Base-by-base conservation (phyloP, 192 early-diverging fungal species). In the Mortierella alpina region DNA sequence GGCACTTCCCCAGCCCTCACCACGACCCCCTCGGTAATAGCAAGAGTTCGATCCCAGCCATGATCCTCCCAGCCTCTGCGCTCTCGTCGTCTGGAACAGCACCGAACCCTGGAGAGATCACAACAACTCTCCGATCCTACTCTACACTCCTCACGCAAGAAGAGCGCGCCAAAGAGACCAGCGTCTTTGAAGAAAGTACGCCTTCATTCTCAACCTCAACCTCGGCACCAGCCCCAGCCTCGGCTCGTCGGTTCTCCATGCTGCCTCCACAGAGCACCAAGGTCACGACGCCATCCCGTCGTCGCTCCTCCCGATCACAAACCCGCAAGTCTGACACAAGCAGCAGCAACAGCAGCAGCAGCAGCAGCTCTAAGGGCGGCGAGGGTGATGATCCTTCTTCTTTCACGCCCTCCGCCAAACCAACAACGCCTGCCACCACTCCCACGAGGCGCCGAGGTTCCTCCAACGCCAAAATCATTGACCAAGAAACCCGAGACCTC, bases 401-500 rank as follows among this genome's bases (percentile, higher is more conserved):
- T 18, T 10, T 51, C 6, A 20, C 65, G 13, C 7, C 59, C 31
- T 20, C 63, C 10, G 18, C 63, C 22, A 6, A 31, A 41, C 41
- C 20, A 4, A 20, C 50, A 40, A 58, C 63, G 14, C 18, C 51
- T n/a, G 40, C 11, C 31, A 39, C 50, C 11, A 1, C 66, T 4
- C 22, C 63, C 15, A 42, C 72, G 7, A 67, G 59, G 14, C 77
- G 77, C 9, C 69, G 77, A 6, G 20, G 74, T 2, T 67, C 73
- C 0, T 73, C 82, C 7, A 64, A 45, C 39, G 44, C 68, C 18
- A 76, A 73, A 12, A 61, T 68, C 9, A 79, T 86, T 14, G 87
- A 88, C 17, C 85, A 88, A 75, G 75, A 78, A 49, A 83, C 82
- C 14, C 87, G 91, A 50, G 93, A 95, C 59, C 69, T 85, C 72